These are phyloP conservation scores for Phytophthora europaea DNA, from an alignment of 352 stramenopile species.

Conservation along the genomic window DNA sequence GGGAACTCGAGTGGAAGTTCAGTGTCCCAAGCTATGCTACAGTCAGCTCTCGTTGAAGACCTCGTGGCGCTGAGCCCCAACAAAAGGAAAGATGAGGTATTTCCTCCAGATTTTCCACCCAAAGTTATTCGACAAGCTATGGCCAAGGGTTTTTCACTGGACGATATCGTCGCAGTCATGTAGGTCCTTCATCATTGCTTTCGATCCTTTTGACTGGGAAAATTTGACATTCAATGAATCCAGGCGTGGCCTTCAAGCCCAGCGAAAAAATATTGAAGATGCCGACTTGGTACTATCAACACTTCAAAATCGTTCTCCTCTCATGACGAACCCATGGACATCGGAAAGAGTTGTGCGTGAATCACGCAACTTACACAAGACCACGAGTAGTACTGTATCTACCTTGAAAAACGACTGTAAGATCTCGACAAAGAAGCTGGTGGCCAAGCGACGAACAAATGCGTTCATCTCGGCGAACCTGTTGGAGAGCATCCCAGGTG, in stretches of 20 bases:
- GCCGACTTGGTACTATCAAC: slow-evolving; percentile 47
- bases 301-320: slow-evolving; percentile 51
- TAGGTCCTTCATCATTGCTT: slow-evolving; percentile 28
- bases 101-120: slow-evolving; percentile 60
- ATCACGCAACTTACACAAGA: slow-evolving; percentile 10
- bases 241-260: slow-evolving; percentile 64
- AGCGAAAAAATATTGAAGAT: slow-evolving; percentile 55
- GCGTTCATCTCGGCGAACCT: slow-evolving; percentile 56
- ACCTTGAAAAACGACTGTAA: slow-evolving; percentile 1
- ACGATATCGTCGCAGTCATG: slow-evolving; percentile 68
- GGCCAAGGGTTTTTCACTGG: slow-evolving; percentile 57
- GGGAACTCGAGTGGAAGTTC: slow-evolving; percentile 22
- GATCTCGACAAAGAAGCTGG: neutral
- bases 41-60: slow-evolving; percentile 56
- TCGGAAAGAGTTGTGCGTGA: slow-evolving; percentile 46
- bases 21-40: slow-evolving; percentile 43
- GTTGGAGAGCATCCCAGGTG: slow-evolving; percentile 61
- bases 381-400: neutral
- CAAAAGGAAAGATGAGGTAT: slow-evolving; percentile 56
- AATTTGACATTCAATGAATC: neutral
- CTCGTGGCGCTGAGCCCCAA: slow-evolving; percentile 58
- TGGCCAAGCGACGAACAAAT: slow-evolving; percentile 5
- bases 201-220: neutral
- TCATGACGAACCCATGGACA: slow-evolving; percentile 70
- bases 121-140: slow-evolving; percentile 61